phyloP scores from a whole-genome alignment of 2,329 filamentous ascomycete species.

The Trichoderma harzianum region DNA sequence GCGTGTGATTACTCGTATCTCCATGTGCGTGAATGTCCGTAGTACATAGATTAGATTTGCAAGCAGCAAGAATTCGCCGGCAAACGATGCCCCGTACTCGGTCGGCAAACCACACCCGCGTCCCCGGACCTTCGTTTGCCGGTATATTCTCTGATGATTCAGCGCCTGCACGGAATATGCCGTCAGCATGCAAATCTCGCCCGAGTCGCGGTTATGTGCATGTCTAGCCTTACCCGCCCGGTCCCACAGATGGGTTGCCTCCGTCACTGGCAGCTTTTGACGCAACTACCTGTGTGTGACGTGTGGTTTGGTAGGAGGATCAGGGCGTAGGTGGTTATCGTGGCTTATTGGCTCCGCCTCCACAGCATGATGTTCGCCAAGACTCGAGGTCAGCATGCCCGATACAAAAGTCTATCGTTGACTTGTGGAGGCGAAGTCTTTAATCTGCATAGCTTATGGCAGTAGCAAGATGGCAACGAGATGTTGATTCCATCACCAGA shows the following conservation, averaged over 20 bases:
- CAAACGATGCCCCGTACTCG: background rate
- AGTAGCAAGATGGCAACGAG: background rate
- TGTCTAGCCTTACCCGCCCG: conserved; percentile 11
- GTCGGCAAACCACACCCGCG: background rate
- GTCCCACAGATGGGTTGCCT: conserved; percentile 4
- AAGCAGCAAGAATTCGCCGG: background rate
- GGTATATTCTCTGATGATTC: background rate
- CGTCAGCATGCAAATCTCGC: conserved; percentile 11
- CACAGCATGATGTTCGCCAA: background rate
- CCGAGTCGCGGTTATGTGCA: background rate
- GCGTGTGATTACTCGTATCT: background rate
- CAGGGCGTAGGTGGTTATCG: background rate
- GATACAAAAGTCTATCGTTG: background rate
- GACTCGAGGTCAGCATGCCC: background rate
- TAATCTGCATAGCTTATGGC: background rate
- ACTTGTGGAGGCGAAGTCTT: background rate
- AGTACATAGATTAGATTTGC: background rate
- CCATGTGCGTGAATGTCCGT: background rate
- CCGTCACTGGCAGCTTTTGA: background rate
- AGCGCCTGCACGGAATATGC: background rate
- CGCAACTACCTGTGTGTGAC: background rate
- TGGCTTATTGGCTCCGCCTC: background rate
- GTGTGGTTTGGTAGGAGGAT: background rate
- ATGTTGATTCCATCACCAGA: background rate
- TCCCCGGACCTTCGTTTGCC: background rate